Evolutionary conservation across 176 grass and related monocot genomes (phyloP).

Genomic region (Oropetium thomaeum): DNA sequence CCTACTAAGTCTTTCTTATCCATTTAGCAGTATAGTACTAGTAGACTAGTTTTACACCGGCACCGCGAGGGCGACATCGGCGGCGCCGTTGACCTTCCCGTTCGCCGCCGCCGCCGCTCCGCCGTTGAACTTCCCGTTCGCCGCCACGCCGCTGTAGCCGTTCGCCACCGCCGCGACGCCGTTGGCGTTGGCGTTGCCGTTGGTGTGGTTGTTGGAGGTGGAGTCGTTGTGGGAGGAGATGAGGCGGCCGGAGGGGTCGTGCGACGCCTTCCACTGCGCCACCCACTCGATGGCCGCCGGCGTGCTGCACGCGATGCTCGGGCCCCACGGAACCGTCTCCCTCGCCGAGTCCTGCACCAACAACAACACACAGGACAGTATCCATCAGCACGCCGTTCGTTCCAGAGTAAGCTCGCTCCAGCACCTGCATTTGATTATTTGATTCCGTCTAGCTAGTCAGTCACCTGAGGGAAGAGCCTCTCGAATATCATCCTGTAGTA

Average conservation of each 20-base stretch:
- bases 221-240: constrained; percentile 69
- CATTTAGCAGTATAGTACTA: neutral
- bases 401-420: neutral
- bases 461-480: constrained; percentile 96
- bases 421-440: neutral
- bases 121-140: constrained; percentile 30
- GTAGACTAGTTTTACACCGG: neutral
- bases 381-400: neutral
- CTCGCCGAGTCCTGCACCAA: constrained; percentile 75
- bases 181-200: neutral
- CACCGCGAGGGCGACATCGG: neutral
- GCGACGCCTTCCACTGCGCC: constrained; percentile 77
- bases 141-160: neutral
- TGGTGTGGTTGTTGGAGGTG: constrained; percentile 6
- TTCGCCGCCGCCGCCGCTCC: neutral
- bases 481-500: constrained; percentile 99
- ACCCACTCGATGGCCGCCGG: constrained; percentile 95
- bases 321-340: constrained; percentile 80
- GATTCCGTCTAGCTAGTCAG: too few species aligned
- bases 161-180: neutral
- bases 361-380: neutral
- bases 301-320: constrained; percentile 95
- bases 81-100: constrained; percentile 25
- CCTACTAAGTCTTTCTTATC: constrained; percentile 51
- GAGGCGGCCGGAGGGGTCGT: constrained; percentile 82